Percentiles rank a stretch among this genome's conserved stretches.
Conservation (phyloP, 208 protist genomes). For the Leishmania gerbilli region DNA sequence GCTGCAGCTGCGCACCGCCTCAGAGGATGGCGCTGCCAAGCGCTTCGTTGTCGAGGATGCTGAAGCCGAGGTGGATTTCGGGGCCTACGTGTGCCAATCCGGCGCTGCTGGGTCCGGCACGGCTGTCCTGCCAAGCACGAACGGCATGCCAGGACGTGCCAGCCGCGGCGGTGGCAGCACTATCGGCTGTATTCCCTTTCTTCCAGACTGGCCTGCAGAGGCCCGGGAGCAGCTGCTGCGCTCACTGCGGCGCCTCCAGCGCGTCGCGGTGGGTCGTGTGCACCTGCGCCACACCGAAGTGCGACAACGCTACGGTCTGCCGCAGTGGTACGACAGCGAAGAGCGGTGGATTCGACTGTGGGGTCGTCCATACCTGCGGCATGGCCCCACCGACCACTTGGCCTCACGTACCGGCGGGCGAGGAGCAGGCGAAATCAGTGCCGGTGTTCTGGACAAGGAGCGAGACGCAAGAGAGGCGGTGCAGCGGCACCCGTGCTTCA, state of each 20-base stretch:
- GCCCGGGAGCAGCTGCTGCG: conserved; percentile 38
- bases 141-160: background rate
- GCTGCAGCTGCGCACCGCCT: conserved; percentile 3
- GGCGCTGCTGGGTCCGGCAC: background rate
- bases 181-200: conserved; percentile 16
- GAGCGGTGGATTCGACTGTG: conserved; percentile 22
- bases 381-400: background rate
- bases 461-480: conserved; percentile 7
- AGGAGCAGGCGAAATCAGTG: background rate
- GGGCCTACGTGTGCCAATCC: conserved; percentile 32
- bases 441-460: background rate
- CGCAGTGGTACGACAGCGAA: conserved; percentile 44
- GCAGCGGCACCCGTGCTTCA: conserved; percentile 27
- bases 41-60: background rate
- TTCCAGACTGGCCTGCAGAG: conserved; percentile 27
- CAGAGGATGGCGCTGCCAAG: background rate
- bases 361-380: conserved; percentile 18
- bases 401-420: background rate
- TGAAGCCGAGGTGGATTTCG: conserved; percentile 27
- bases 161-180: background rate
- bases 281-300: conserved; percentile 19
- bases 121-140: background rate
- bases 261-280: conserved; percentile 43
- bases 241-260: conserved; percentile 59
- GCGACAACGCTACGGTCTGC: conserved; percentile 17